Evolutionary conservation across 140 eudicot species (phyloP).

Genomic region (Oenanthe javanica): DNA sequence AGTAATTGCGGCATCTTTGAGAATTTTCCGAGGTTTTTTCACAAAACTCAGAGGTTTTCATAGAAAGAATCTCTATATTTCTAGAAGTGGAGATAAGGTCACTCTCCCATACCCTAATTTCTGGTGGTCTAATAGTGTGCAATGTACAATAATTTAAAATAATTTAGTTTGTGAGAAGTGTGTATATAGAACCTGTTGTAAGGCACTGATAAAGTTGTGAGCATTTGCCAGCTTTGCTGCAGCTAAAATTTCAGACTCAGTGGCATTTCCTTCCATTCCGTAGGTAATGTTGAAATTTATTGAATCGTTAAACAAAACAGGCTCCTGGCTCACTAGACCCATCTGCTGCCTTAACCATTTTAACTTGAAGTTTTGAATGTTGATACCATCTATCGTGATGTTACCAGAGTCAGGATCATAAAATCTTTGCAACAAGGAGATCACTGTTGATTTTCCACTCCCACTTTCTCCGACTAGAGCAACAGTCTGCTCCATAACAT

Average conservation of each 20-base stretch:
- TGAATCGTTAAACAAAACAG: conserved; percentile 44
- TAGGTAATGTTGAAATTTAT: conserved; percentile 51
- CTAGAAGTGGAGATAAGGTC: no score
- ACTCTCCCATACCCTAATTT: no score
- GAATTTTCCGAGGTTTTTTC: not conserved
- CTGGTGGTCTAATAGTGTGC: not conserved
- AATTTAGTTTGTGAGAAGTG: no score
- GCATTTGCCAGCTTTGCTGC: conserved; percentile 64
- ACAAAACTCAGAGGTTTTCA: not conserved
- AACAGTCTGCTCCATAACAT: conserved; percentile 30
- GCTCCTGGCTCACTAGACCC: conserved; percentile 71
- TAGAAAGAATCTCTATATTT: no score
- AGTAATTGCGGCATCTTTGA: not conserved
- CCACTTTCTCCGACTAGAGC: conserved; percentile 78
- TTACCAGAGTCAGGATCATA: conserved; percentile 51
- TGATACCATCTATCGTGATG: conserved; percentile 44
- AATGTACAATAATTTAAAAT: not conserved
- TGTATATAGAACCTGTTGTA: conserved; percentile 29
- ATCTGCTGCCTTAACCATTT: conserved; percentile 66
- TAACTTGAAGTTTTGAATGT: conserved; percentile 33
- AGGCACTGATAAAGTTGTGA: conserved; percentile 38
- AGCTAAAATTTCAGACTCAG: conserved; percentile 45
- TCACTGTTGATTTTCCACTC: conserved; percentile 55
- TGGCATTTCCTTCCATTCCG: conserved; percentile 52
- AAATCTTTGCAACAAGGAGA: conserved; percentile 52